Evolutionary conservation across 2,329 filamentous ascomycete genomes (phyloP).

Genomic region (Diaporthe aspalathi): DNA sequence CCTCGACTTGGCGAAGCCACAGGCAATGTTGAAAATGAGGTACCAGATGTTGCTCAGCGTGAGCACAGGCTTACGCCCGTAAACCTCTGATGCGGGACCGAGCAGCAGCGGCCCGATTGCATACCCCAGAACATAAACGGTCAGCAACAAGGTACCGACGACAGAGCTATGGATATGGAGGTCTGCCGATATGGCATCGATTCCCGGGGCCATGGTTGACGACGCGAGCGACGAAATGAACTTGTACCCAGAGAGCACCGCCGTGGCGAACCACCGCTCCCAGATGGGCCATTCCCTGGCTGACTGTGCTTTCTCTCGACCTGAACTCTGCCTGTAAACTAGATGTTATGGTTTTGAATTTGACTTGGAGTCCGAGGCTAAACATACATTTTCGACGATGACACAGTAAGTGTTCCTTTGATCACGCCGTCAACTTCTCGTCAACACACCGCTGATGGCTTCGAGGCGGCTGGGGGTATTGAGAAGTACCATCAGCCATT

Average conservation of each 20-base stretch:
- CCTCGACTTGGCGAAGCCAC: background rate
- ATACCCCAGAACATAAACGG: constrained; percentile 5
- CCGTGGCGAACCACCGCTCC: constrained; percentile 21
- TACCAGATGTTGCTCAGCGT: constrained; percentile 16
- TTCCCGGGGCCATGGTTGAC: background rate
- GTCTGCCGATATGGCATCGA: background rate
- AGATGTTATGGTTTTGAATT: background rate
- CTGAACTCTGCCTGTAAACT: background rate
- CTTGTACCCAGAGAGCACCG: constrained; percentile 4
- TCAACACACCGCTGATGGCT: too few relatives aligned
- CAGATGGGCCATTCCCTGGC: constrained; percentile 12
- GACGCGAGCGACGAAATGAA: constrained; percentile 17
- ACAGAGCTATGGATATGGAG: background rate
- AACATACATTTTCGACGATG: background rate
- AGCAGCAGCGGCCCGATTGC: constrained; percentile 16
- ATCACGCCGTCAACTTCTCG: too few relatives aligned
- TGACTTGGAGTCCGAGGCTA: too few relatives aligned
- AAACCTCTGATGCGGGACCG: constrained; percentile 6
- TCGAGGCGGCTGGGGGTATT: too few relatives aligned
- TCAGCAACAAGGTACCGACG: background rate
- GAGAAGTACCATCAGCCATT: background rate
- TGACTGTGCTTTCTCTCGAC: background rate
- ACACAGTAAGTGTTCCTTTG: too few relatives aligned
- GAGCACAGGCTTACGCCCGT: constrained; percentile 5
- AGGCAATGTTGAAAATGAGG: constrained; percentile 18